Base-by-base conservation (phyloP, 768 basidiomycete genomes). In the Xerocomellus chrysenteron region DNA sequence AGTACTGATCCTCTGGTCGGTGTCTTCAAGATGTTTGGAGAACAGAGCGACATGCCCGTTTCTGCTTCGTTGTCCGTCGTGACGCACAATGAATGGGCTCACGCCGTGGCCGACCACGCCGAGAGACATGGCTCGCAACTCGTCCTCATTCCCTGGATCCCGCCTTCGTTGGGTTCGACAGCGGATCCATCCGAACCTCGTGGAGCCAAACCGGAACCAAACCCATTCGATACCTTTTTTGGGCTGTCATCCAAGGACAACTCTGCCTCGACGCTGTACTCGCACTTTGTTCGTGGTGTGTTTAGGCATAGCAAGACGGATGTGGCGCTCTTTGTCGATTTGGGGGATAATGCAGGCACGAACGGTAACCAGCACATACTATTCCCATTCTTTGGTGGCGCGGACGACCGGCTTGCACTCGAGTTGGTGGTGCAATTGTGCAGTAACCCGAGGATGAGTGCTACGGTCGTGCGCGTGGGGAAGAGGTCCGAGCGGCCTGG, bases 351-450 rank as follows among this genome's bases (percentile, higher is more conserved):
- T 17, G 47, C 60, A 6, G 67, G 71, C 5, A 61, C 69, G 10
- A 68, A 57, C 8, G 69, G 69, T 13, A 49, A 47, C 4, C 78
- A 87, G 57, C 90, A 91, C 60, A 66, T 98, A 30, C 84, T 95
- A 69, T 67, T 94, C 41, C 91, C 95, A 0, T 98, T 96, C 83
- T 90, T 93, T 68, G 96, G 96, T 37, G 96, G 96, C 0, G 86
- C 92, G 0, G 96, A 99, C 68, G 96, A 98, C 68, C 84, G 97
- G 1, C 78, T 93, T 21, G 92, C 92, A 0, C 74, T 98, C 28
- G 74, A 81, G 32, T 84, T 98, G 64, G 82, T 92, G 5, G 83
- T 91, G 35, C 95, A 98, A 69, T 66, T 90, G 30, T 90, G 94
- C 54, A 71, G 73, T 33, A 86, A 88, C 58, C 68, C 81, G 0